Conservation (phyloP, 371 early-diverging fungal species). For the Choanephora cucurbitarum region DNA sequence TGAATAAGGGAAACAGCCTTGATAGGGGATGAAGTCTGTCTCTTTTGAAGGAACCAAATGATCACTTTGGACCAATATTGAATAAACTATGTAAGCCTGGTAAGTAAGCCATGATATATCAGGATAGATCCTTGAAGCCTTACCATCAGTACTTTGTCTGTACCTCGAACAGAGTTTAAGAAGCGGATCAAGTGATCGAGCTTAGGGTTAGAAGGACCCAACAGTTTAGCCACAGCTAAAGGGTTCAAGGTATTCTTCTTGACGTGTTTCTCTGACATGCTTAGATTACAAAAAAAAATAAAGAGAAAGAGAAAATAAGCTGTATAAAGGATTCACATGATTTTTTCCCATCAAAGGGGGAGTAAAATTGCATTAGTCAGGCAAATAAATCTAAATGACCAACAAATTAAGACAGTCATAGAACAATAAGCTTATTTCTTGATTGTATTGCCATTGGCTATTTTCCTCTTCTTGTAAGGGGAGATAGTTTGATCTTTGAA, state of each 20-base stretch:
- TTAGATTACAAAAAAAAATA: neutral
- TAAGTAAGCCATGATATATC: too few relatives aligned
- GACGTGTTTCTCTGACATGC: slow-evolving; percentile 20
- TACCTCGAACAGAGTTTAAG: slow-evolving; percentile 77
- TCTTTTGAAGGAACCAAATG: slow-evolving; percentile 69
- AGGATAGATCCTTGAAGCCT: too few relatives aligned
- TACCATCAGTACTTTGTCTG: slow-evolving; percentile 96
- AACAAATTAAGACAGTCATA: too few relatives aligned
- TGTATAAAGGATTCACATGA: neutral
- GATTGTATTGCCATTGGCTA: too few relatives aligned
- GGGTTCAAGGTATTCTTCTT: slow-evolving; percentile 29
- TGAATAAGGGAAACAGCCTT: slow-evolving; percentile 48
- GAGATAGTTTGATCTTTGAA: too few relatives aligned
- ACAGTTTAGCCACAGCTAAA: slow-evolving; percentile 45
- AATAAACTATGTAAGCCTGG: slow-evolving; percentile 67
- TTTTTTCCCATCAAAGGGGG: neutral
- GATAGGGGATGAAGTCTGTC: slow-evolving; percentile 32
- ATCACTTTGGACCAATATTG: slow-evolving; percentile 91
- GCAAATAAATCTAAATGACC: too few relatives aligned
- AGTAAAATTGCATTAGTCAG: too few relatives aligned
- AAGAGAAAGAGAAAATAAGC: slow-evolving; percentile 1
- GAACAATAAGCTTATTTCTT: too few relatives aligned
- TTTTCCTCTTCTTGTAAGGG: too few relatives aligned
- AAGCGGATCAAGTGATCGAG: slow-evolving; percentile 78
- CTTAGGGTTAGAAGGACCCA: slow-evolving; percentile 56